Conservation (phyloP, 805 yeast species). For the Schwanniomyces polymorphus region DNA sequence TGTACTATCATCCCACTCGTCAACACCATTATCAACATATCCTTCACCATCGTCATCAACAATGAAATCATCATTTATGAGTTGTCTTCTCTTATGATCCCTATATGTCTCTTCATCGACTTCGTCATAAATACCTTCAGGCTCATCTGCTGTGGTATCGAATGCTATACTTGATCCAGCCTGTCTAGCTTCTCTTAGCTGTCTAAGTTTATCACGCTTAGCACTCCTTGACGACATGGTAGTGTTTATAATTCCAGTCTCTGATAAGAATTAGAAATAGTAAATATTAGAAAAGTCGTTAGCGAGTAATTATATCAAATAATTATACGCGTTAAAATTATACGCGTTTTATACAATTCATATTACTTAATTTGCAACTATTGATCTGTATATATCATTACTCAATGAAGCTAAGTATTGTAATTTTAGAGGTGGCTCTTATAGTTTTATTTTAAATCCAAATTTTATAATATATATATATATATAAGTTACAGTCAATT, state of each 20-base stretch:
- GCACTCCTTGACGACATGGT: conserved; percentile 32
- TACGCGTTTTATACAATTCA: neutral
- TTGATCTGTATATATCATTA: too few species aligned
- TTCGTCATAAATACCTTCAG: conserved; percentile 74
- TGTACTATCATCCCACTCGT: conserved; percentile 73
- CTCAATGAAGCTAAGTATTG: too few species aligned
- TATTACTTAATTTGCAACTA: too few species aligned
- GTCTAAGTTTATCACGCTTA: conserved; percentile 50
- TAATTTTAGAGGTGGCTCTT: too few species aligned
- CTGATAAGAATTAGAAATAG: neutral
- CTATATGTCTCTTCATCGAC: conserved; percentile 80
- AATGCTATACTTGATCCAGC: conserved; percentile 50
- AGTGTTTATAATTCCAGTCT: neutral
- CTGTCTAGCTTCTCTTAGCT: conserved; percentile 63
- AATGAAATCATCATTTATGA: conserved; percentile 88
- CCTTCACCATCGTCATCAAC: conserved; percentile 95
- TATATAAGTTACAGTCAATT: too few species aligned
- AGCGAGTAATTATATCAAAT: neutral
- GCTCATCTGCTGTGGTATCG: conserved; percentile 39
- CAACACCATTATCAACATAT: conserved; percentile 89
- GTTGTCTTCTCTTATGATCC: conserved; percentile 72
- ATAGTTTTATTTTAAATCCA: too few species aligned
- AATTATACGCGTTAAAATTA: conserved; percentile 2
- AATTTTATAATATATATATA: too few species aligned
- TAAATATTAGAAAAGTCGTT: neutral